Percentiles rank a stretch among this genome's conserved stretches.
These are phyloP conservation scores for Talaromyces islandicus DNA, from an alignment of 2,329 filamentous ascomycete genomes.

Conservation along the genomic window DNA sequence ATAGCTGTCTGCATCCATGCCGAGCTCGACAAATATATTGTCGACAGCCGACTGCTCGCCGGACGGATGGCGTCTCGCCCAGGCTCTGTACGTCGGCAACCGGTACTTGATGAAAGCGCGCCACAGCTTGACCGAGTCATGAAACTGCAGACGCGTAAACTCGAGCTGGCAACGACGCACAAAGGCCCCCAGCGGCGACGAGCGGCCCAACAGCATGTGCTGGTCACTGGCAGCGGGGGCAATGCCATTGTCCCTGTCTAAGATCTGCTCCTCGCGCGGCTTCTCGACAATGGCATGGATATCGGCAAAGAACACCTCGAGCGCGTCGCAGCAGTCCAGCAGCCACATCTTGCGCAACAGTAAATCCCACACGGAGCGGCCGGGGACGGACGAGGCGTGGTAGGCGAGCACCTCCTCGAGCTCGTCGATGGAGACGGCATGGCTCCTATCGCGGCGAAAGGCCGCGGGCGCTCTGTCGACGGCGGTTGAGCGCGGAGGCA, in stretches of 20 bases:
- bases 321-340: conserved; percentile 71
- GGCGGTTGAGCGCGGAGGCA: conserved; percentile 34
- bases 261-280: conserved; percentile 55
- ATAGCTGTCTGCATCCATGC: conserved; percentile 45
- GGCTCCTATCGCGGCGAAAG: conserved; percentile 23
- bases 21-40: conserved; percentile 56
- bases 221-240: conserved; percentile 37
- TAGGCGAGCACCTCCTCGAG: conserved; percentile 43
- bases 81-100: conserved; percentile 62
- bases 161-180: conserved; percentile 72
- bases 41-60: conserved; percentile 50
- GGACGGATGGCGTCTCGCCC: conserved; percentile 49
- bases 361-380: conserved; percentile 78
- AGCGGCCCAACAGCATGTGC: conserved; percentile 60
- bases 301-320: conserved; percentile 69
- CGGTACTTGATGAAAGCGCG: conserved; percentile 74
- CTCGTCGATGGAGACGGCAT: conserved; percentile 35
- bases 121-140: conserved; percentile 75
- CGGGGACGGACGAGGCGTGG: conserved; percentile 55
- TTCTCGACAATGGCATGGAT: conserved; percentile 55
- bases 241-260: conserved; percentile 49
- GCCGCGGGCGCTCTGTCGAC: conserved; percentile 16
- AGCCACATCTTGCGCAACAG: conserved; percentile 78
- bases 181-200: conserved; percentile 76
- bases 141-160: conserved; percentile 72